Conservation (phyloP, 2,329 filamentous ascomycete species). For the Cladosporium sp. region DNA sequence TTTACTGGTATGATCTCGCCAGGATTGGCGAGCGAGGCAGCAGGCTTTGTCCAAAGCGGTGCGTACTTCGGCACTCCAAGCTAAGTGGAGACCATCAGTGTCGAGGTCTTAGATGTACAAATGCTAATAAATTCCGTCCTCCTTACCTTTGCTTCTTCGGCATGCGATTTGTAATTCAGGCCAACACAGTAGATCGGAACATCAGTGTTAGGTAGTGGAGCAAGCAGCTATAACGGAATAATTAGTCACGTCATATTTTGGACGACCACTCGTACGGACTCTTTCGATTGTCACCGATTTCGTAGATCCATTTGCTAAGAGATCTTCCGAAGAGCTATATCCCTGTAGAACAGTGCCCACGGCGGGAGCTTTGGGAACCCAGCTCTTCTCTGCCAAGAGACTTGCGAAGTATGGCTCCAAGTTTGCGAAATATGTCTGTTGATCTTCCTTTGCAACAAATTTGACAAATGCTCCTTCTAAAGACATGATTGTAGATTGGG, state of each 20-base stretch:
- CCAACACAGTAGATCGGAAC: background rate
- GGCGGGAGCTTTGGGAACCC: background rate
- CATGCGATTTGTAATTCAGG: background rate
- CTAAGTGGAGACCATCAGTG: background rate
- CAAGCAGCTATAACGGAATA: background rate
- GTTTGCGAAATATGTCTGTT: background rate
- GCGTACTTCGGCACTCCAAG: background rate
- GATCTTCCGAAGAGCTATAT: background rate
- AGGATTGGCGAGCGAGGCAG: background rate
- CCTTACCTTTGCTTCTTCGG: background rate
- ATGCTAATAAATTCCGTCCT: background rate
- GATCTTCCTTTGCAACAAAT: background rate
- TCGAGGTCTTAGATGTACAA: background rate
- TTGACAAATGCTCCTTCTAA: background rate
- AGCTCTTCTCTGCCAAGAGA: background rate
- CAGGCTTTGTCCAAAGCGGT: background rate
- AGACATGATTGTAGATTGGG: background rate
- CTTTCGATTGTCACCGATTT: background rate
- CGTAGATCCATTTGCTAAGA: background rate
- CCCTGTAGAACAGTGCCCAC: background rate
- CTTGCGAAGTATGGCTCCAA: background rate
- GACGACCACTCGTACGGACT: background rate
- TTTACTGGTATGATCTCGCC: background rate
- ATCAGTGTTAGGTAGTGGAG: background rate
- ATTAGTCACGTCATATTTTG: background rate